A percentile compares a stretch with the other conserved stretches of the same genome.
These are phyloP conservation scores for Aspergillus tamarii DNA, from an alignment of 2,329 filamentous ascomycete genomes.

Conservation along the genomic window DNA sequence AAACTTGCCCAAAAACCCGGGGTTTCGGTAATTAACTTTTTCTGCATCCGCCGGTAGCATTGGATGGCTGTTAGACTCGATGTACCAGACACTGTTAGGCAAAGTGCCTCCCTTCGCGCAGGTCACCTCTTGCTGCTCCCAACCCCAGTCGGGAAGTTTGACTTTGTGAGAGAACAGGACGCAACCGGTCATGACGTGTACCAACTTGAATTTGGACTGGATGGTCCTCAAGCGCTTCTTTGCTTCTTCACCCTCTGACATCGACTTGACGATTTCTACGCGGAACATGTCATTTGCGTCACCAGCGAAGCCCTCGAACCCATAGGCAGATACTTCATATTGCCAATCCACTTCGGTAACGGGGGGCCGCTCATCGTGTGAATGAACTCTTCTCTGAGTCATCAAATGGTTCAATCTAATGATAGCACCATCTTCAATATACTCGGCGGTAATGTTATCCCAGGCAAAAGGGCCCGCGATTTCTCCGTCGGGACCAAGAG, in stretches of 20 bases:
- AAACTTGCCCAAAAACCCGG: constrained; percentile 97
- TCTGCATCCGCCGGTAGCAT: constrained; percentile 74
- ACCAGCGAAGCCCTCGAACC: constrained; percentile 93
- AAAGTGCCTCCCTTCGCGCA: constrained; percentile 89
- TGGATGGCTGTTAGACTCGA: constrained; percentile 88
- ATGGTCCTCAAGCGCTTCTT: constrained; percentile 90
- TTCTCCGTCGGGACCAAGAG: constrained; percentile 73
- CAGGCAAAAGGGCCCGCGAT: constrained; percentile 83
- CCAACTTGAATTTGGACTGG: constrained; percentile 91
- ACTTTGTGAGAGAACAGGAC: constrained; percentile 98
- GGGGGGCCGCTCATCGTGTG: constrained; percentile 84
- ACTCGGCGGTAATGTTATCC: constrained; percentile 71
- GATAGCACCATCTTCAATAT: constrained; percentile 77
- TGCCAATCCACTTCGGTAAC: constrained; percentile 91
- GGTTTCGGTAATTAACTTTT: constrained; percentile 93
- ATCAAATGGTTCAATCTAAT: constrained; percentile 81
- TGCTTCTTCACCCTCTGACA: constrained; percentile 76
- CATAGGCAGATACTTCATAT: constrained; percentile 94
- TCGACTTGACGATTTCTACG: constrained; percentile 88
- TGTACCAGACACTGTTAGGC: constrained; percentile 96
- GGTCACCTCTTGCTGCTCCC: constrained; percentile 98
- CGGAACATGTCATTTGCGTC: constrained; percentile 97
- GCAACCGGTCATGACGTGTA: constrained; percentile 96
- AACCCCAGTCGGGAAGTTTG: constrained; percentile 97
- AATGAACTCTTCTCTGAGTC: constrained; percentile 89